Percentiles rank a stretch among this genome's conserved stretches.
phyloP scores from a whole-genome alignment of 345 rosid genomes.

The Gossypium bickii region DNA sequence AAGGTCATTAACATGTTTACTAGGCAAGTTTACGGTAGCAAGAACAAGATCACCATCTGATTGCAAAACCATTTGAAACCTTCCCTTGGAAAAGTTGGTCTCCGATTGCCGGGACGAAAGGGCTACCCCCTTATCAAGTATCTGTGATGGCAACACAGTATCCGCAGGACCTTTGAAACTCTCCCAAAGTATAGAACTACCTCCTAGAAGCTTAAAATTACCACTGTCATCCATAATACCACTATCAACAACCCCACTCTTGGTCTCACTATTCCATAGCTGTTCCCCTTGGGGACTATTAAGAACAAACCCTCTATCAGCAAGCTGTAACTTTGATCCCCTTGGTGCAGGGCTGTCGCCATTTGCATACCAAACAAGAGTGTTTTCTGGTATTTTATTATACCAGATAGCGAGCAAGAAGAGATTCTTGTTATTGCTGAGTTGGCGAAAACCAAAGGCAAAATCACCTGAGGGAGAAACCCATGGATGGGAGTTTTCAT shows the following conservation, averaged over 20 bases:
- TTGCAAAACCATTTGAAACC: constrained; percentile 19
- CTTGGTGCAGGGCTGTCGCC: constrained; percentile 21
- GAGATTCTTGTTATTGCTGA: not conserved
- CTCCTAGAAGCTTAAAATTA: constrained; percentile 22
- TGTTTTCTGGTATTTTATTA: constrained; percentile 32
- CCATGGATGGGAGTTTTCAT: constrained; percentile 5
- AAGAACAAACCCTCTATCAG: constrained; percentile 22
- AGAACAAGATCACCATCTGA: constrained; percentile 17
- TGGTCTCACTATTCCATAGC: constrained; percentile 17
- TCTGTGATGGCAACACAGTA: constrained; percentile 30
- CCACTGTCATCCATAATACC: constrained; percentile 32
- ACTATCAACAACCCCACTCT: not conserved
- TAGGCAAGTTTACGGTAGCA: constrained; percentile 15
- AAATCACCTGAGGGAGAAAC: constrained; percentile 36
- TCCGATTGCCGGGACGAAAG: constrained; percentile 6
- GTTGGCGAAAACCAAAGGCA: constrained; percentile 34
- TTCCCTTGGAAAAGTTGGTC: constrained; percentile 17
- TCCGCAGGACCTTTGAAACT: constrained; percentile 28
- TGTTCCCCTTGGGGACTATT: constrained; percentile 14
- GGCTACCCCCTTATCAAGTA: not conserved
- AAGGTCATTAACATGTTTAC: not conserved
- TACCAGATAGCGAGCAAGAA: constrained; percentile 41
- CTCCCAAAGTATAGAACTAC: constrained; percentile 18
- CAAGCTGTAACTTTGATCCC: constrained; percentile 28
- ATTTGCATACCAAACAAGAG: constrained; percentile 37